These are phyloP conservation scores for Collybia sp. DNA, from an alignment of 768 basidiomycete species.

Conservation along the genomic window DNA sequence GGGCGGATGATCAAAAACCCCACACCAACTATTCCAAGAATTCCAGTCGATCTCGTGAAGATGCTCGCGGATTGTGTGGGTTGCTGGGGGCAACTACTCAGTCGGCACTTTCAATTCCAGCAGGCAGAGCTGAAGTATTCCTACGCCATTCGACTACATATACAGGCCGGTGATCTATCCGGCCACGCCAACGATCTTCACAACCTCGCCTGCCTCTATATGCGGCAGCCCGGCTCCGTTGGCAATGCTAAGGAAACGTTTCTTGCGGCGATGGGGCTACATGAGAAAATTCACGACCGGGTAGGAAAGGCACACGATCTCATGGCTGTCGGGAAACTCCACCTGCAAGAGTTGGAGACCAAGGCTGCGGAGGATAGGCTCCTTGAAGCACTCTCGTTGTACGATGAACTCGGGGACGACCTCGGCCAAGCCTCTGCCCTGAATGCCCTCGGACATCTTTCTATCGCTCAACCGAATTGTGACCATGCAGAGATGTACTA, in stretches of 20 bases:
- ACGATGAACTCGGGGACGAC: constrained; percentile 11
- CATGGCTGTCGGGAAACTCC: constrained; percentile 16
- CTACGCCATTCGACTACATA: constrained; percentile 17
- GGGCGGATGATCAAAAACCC: no score
- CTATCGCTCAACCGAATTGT: constrained; percentile 12
- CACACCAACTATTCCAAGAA: not conserved
- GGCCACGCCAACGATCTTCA: constrained; percentile 23
- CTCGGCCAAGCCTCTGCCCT: constrained; percentile 17
- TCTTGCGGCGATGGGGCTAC: constrained; percentile 11
- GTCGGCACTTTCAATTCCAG: constrained; percentile 12
- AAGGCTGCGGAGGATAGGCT: constrained; percentile 9
- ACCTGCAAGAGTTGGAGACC: constrained; percentile 10
- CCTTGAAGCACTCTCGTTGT: constrained; percentile 11
- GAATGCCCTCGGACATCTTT: constrained; percentile 17
- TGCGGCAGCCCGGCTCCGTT: constrained; percentile 3
- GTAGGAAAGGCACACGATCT: constrained; percentile 19
- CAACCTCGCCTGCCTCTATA: constrained; percentile 18
- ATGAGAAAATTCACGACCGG: constrained; percentile 12
- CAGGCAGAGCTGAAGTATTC: constrained; percentile 17
- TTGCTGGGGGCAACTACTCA: constrained; percentile 21
- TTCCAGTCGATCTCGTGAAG: not conserved
- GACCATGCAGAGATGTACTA: constrained; percentile 17
- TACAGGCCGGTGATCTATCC: constrained; percentile 11
- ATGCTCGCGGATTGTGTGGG: constrained; percentile 21
- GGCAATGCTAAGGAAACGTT: constrained; percentile 12